Evolutionary conservation across 805 yeast genomes (phyloP).

Genomic region (Metschnikowia continentalis): DNA sequence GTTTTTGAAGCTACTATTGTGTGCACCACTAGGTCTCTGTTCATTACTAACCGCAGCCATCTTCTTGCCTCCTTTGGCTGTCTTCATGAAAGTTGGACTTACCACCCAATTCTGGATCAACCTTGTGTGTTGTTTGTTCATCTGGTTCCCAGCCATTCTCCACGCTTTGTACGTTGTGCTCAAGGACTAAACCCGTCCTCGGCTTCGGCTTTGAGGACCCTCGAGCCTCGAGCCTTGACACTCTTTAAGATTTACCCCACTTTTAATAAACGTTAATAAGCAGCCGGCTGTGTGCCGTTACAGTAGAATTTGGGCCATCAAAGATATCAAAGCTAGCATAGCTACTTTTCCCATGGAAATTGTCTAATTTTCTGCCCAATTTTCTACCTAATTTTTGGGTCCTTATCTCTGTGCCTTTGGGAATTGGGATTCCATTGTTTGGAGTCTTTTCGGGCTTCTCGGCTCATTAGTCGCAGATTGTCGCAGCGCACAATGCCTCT

Average conservation of each 20-base stretch:
- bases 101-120: slow-evolving; percentile 63
- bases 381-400: too few relatives aligned
- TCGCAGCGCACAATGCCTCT: neutral
- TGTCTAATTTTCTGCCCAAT: neutral
- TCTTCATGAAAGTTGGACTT: slow-evolving; percentile 63
- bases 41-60: slow-evolving; percentile 41
- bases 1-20: neutral
- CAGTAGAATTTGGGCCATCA: neutral
- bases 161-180: slow-evolving; percentile 67
- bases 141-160: slow-evolving; percentile 77
- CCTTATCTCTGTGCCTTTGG: too few relatives aligned
- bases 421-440: too few relatives aligned
- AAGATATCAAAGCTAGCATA: neutral
- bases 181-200: slow-evolving; percentile 13
- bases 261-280: neutral
- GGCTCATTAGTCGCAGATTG: neutral
- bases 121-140: slow-evolving; percentile 54
- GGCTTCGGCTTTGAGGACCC: neutral
- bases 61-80: slow-evolving; percentile 73
- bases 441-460: neutral
- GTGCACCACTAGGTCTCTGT: neutral
- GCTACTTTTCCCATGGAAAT: neutral
- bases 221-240: neutral
- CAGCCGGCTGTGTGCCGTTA: neutral
- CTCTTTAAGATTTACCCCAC: neutral